Evolutionary conservation across 768 basidiomycete genomes (phyloP).

Genomic region (Chalciporus sphaerocephalus): DNA sequence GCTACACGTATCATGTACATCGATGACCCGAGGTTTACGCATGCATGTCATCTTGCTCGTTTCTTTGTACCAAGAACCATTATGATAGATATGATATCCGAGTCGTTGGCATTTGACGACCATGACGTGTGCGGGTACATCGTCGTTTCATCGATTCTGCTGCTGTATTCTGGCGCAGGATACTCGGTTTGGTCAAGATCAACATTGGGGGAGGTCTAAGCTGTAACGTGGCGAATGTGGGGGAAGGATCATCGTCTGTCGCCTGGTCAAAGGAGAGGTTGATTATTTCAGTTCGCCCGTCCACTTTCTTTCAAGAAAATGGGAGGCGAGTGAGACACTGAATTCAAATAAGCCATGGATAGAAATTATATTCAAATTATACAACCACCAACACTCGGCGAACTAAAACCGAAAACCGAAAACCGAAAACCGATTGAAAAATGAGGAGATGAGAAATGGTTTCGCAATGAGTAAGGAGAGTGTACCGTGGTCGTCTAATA

Average conservation of each 20-base stretch:
- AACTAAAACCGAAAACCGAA: no score
- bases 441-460: not conserved
- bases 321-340: no score
- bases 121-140: constrained; percentile 7
- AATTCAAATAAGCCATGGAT: not conserved
- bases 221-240: not conserved
- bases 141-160: constrained; percentile 2
- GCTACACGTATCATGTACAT: no score
- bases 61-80: not conserved
- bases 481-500: not conserved
- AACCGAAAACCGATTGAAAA: not conserved
- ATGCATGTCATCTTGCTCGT: no score
- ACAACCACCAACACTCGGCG: not conserved
- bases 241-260: constrained; percentile 2
- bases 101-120: constrained; percentile 14
- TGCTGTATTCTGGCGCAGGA: constrained; percentile 1
- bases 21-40: no score
- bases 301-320: no score
- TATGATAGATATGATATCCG: no score
- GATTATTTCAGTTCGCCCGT: no score
- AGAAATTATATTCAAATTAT: not conserved
- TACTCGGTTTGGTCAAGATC: not conserved
- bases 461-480: constrained; percentile 15
- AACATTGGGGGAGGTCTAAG: not conserved
- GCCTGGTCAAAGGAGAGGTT: no score